A percentile compares a stretch with the other conserved stretches of the same genome.
These are phyloP conservation scores for Codiaeum variegatum DNA, from an alignment of 441 rosid species.

Conservation along the genomic window DNA sequence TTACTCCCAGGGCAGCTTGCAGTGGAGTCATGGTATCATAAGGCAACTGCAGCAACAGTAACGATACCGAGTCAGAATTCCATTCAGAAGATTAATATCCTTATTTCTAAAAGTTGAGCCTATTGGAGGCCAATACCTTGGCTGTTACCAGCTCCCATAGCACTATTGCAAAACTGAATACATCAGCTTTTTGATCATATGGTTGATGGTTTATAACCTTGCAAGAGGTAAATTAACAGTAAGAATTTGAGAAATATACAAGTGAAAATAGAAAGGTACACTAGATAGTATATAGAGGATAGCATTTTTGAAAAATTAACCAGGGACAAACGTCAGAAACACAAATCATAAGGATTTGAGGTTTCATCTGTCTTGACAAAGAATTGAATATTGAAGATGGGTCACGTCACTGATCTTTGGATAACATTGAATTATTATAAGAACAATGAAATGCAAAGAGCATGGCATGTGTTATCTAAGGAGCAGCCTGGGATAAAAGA, in stretches of 20 bases:
- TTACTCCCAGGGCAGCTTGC: constrained; percentile 72
- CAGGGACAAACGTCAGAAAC: background rate
- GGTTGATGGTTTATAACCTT: constrained; percentile 68
- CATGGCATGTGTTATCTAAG: background rate
- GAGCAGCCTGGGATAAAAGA: background rate
- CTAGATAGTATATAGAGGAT: background rate
- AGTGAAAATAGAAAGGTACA: background rate
- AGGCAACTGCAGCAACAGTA: constrained; percentile 41
- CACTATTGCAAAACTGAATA: constrained; percentile 69
- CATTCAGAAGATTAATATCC: background rate
- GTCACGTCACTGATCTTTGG: background rate
- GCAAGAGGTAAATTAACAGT: constrained; percentile 5
- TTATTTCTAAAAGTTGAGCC: background rate
- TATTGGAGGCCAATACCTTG: constrained; percentile 38
- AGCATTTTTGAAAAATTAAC: background rate
- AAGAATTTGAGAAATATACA: too few species aligned
- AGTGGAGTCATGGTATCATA: constrained; percentile 59
- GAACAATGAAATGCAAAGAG: background rate
- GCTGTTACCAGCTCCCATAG: constrained; percentile 70
- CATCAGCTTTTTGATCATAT: constrained; percentile 61
- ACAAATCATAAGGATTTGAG: background rate
- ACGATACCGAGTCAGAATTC: background rate
- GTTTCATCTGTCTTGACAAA: background rate
- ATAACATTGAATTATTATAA: background rate
- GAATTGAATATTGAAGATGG: background rate